Base-by-base conservation (phyloP, 352 stramenopile genomes). In the Globisporangium iwayamae region DNA sequence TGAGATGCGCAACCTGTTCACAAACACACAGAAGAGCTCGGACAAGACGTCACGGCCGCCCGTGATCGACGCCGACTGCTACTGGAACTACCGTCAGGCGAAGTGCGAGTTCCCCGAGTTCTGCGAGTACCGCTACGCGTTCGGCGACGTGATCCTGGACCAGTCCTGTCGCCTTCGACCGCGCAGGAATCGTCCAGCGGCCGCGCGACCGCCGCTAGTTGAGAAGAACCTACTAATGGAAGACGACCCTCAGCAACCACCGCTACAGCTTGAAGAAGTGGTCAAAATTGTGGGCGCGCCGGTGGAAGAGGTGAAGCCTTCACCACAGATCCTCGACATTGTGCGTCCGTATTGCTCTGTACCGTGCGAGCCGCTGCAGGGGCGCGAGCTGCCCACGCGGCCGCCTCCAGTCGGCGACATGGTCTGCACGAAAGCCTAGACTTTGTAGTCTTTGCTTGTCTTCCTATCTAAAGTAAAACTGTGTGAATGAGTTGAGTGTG, bases 61-160 rank as follows among this genome's bases (percentile, higher is more conserved):
- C 8, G 70, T 85, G 30, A 76, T 91, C 63, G 83, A 94, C 63
- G 69, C 65, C 41, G 85, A 94, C 59, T 94, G 85, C 73, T 93
- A 93, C 67, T 94, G 83, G 83, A 93, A 94, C 65, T 93, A 94
- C 61, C 77, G 83, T 22, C 67, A 82, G 34, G 81, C 82, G 16
- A 70, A 74, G 47, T 94, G 83, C 62, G 83, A 89, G 67, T 92
- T 91, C 66, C 65, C 72, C 8, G 75, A 85, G 59, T 91, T 89
- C 58, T 94, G 85, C 62, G 81, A 94, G 72, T 94, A 94, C 56
- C 79, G 78, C 34, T 94, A 93, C 65, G 73, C 79, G 57, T 94
- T 94, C 56, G 83, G 83, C 20, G 85, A 94, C 60, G 78, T 94
- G 59, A 89, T 71, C 4, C 76, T 94, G 48, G 85, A 94, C 55